These are phyloP conservation scores for Dalbergia oliveri DNA, from an alignment of 306 rosid species.

Conservation along the genomic window DNA sequence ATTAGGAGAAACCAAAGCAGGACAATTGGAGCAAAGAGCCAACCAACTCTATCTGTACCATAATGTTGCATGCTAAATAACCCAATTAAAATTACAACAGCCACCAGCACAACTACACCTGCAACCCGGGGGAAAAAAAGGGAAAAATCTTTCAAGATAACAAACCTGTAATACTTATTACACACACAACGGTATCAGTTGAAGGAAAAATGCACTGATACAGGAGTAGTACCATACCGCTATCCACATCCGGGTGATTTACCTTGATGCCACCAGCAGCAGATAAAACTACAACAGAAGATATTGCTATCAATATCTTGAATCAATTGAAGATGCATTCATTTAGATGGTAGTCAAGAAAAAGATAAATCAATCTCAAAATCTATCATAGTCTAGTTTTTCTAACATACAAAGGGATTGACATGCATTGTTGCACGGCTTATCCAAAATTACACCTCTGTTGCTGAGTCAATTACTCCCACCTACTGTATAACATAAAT, in stretches of 20 bases:
- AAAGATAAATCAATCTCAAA: constrained; percentile 7
- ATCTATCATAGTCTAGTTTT: neutral
- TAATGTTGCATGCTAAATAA: constrained; percentile 94
- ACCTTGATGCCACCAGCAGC: constrained; percentile 97
- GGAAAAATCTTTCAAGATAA: constrained; percentile 34
- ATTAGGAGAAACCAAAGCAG: constrained; percentile 92
- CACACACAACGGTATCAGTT: constrained; percentile 20
- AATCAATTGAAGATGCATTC: constrained; percentile 7
- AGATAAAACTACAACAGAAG: constrained; percentile 74
- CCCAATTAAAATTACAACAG: constrained; percentile 82
- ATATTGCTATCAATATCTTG: constrained; percentile 46
- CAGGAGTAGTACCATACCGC: constrained; percentile 60
- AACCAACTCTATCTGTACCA: constrained; percentile 94
- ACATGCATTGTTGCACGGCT: no score
- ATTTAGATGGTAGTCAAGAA: constrained; percentile 8
- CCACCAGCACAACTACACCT: constrained; percentile 87
- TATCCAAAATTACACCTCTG: neutral
- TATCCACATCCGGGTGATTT: constrained; percentile 58
- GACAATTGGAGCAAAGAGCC: constrained; percentile 99
- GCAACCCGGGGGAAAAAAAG: constrained; percentile 34
- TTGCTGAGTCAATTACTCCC: neutral
- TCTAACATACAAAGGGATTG: neutral
- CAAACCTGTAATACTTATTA: constrained; percentile 3
- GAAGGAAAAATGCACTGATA: constrained; percentile 40
- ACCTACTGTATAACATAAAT: constrained; percentile 10